Evolutionary conservation across 345 rosid genomes (phyloP), one percentile per base, ranked within the genome.

Genomic region (Lepidium sativum): DNA sequence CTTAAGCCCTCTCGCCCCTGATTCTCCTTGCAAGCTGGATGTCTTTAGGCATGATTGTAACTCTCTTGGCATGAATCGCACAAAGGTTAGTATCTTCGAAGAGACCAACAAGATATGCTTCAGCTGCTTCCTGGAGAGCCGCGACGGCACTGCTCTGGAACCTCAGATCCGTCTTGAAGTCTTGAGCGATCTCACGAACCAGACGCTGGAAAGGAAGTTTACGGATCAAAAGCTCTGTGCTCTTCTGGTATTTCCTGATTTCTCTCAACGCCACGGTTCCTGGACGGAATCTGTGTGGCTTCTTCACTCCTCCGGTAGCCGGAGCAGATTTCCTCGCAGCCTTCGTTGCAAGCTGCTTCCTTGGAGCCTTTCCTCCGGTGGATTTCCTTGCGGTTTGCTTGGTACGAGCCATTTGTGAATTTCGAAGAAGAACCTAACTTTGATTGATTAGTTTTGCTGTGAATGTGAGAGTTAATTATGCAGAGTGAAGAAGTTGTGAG

Each of bases 251-350:
- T 29, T 70, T 70, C 20, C 75, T 45, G 44, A 70, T 70, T 32
- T 70, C 75, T 2, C 75, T 17, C 6, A 70, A 11, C 0, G 75
- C 75, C 0, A 70, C 75, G 0, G 75, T 70, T 55, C 75, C 75
- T 14, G 69, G 75, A 31, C 75, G 69, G 64, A 70, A 70, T 70
- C 75, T 70, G 58, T 70, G 75, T 1, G 87, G 87, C 65, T 83
- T 83, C 83, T 83, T 83, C 70, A 81, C 88, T 60, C 88, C 85
- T 65, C 88, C 88, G 15, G 85, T 83, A 3, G 88, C 85, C 0
- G 85, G 85, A 8, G 83, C 88, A 0, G 88, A 83, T 17, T 83
- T 83, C 47, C 88, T 51, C 11, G 88, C 88, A 1, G 88, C 88
- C 9, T 83, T 83, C 0, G 88, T 83, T 0, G 88, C 85, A 6